A percentile compares a stretch with the other conserved stretches of the same genome.
phyloP scores from a whole-genome alignment of 2,329 filamentous ascomycete genomes.

The Calonectria pseudoturangicola region DNA sequence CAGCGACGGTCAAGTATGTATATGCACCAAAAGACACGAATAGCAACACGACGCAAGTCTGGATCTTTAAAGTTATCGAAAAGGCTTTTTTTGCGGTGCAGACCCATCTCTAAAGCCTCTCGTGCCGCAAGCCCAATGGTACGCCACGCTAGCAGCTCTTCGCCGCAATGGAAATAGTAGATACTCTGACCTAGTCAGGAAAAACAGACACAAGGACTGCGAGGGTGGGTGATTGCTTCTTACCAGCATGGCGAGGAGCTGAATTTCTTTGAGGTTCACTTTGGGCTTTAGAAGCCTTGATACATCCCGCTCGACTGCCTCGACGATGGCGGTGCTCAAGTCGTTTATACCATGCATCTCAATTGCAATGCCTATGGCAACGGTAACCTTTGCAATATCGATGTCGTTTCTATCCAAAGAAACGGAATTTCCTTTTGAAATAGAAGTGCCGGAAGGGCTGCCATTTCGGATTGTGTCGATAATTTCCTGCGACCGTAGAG shows the following conservation, averaged over 20 bases:
- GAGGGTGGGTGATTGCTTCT: background rate
- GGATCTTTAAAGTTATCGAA: slow-evolving; percentile 60
- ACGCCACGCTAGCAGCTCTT: slow-evolving; percentile 70
- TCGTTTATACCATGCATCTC: slow-evolving; percentile 58
- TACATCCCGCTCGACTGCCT: slow-evolving; percentile 55
- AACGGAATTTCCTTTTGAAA: background rate
- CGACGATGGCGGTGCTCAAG: slow-evolving; percentile 54
- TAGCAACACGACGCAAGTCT: slow-evolving; percentile 56
- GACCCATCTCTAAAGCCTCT: slow-evolving; percentile 68
- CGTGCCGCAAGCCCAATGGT: slow-evolving; percentile 67
- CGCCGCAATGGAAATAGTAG: slow-evolving; percentile 67
- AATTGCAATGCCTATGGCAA: slow-evolving; percentile 58
- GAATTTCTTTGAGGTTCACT: slow-evolving; percentile 16
- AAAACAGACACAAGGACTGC: background rate
- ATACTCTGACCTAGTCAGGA: slow-evolving; percentile 57
- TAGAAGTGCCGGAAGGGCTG: background rate
- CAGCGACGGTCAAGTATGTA: slow-evolving; percentile 71
- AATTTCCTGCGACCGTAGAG: slow-evolving; percentile 52
- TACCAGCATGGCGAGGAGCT: slow-evolving; percentile 24
- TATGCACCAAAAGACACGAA: slow-evolving; percentile 70
- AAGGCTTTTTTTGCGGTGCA: slow-evolving; percentile 67
- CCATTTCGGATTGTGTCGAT: slow-evolving; percentile 47
- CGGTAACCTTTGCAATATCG: slow-evolving; percentile 57
- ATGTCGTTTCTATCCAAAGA: slow-evolving; percentile 53
- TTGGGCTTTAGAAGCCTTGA: slow-evolving; percentile 49